Percentiles rank a stretch among this genome's conserved stretches.
Conservation (phyloP, 2,329 filamentous ascomycete species). For the Teratosphaeriaceae sp. region DNA sequence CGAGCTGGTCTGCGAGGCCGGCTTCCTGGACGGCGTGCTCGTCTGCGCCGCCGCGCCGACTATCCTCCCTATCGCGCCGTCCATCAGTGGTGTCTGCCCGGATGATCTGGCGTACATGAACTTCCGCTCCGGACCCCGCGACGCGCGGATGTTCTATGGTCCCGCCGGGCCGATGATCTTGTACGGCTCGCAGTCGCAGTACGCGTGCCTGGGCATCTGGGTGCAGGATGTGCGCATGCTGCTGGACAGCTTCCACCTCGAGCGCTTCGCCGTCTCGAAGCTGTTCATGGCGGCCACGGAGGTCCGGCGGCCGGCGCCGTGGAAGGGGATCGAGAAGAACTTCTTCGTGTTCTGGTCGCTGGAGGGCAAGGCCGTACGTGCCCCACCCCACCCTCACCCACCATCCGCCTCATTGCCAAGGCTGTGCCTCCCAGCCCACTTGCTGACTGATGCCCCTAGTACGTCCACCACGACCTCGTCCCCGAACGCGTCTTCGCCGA, state of each 20-base stretch:
- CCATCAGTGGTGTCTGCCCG: conserved; percentile 39
- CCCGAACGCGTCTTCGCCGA: conserved; percentile 47
- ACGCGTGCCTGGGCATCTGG: conserved; percentile 53
- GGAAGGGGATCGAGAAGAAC: conserved; percentile 50
- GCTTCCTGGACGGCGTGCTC: conserved; percentile 38
- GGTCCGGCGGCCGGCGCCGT: conserved; percentile 44
- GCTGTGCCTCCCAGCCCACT: too few species aligned
- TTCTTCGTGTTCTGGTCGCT: conserved; percentile 57
- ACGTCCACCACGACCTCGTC: conserved; percentile 48
- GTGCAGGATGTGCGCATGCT: conserved; percentile 48
- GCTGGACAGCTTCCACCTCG: conserved; percentile 30
- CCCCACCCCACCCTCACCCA: too few species aligned
- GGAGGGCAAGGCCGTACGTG: conserved; percentile 33
- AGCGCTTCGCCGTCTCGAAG: conserved; percentile 7
- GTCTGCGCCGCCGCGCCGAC: conserved; percentile 38
- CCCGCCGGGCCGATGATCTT: conserved; percentile 45
- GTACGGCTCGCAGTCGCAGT: conserved; percentile 50
- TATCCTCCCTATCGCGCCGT: conserved; percentile 43
- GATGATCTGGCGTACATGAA: conserved; percentile 39
- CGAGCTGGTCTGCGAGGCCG: conserved; percentile 43
- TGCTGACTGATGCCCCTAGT: too few species aligned
- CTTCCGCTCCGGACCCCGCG: conserved; percentile 49
- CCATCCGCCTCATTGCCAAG: too few species aligned
- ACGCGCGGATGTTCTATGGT: conserved; percentile 52
- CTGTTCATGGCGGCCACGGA: conserved; percentile 44